These are phyloP conservation scores for Aspergillus ochraceoroseus DNA, from an alignment of 2,329 filamentous ascomycete species.

Conservation along the genomic window DNA sequence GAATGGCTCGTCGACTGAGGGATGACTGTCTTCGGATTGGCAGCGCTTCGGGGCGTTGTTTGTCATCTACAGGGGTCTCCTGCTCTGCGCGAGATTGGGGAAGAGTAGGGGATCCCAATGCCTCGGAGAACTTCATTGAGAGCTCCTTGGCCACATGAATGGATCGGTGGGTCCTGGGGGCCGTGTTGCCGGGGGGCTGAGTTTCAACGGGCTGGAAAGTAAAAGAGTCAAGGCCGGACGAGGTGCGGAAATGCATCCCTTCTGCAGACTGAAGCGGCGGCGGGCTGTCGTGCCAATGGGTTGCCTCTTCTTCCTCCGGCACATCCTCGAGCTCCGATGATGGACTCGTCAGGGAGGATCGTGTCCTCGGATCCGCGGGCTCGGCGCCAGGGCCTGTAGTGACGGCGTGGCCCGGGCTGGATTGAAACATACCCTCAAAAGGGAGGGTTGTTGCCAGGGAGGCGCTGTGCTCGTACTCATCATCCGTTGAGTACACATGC, in stretches of 20 bases:
- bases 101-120: conserved; percentile 42
- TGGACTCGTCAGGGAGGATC: conserved; percentile 41
- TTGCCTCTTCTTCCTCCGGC: conserved; percentile 45
- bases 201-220: conserved; percentile 5
- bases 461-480: conserved; percentile 12
- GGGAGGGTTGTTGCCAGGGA: conserved; percentile 22
- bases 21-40: conserved; percentile 16
- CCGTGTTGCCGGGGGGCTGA: conserved; percentile 13
- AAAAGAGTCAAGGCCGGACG: conserved; percentile 19
- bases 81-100: conserved; percentile 25
- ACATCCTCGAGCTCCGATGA: conserved; percentile 44
- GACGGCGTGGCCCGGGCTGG: conserved; percentile 37
- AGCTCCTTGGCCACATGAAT: conserved; percentile 32
- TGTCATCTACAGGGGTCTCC: conserved; percentile 15
- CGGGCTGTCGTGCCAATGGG: conserved; percentile 32
- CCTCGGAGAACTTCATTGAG: conserved; percentile 44
- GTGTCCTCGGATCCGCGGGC: conserved; percentile 33
- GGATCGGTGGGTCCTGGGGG: conserved; percentile 29
- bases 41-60: conserved; percentile 16
- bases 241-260: conserved; percentile 18
- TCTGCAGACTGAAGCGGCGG: conserved; percentile 21
- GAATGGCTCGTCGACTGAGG: conserved; percentile 19
- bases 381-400: conserved; percentile 43
- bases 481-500: conserved; percentile 25
- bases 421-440: conserved; percentile 29